phyloP scores from a whole-genome alignment of 768 basidiomycete species.

The Flagelloscypha sp. region DNA sequence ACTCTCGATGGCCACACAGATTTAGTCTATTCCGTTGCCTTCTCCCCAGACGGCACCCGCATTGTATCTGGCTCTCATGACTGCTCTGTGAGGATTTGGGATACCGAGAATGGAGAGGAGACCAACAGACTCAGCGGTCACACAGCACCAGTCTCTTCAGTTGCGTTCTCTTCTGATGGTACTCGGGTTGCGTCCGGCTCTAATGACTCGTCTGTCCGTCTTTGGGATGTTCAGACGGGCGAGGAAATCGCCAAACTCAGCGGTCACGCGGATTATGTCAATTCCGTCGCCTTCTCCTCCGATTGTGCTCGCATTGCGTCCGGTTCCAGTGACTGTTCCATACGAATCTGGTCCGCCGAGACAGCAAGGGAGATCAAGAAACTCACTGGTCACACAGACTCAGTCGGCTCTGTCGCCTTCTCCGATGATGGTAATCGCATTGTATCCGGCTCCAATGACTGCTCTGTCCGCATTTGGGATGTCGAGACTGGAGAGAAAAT shows the following conservation, averaged over 20 bases:
- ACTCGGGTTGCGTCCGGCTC: constrained; percentile 14
- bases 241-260: neutral
- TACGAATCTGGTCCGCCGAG: constrained; percentile 14
- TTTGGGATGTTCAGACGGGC: constrained; percentile 10
- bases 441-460: constrained; percentile 34
- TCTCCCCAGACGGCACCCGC: constrained; percentile 9
- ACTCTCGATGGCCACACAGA: neutral
- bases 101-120: constrained; percentile 6
- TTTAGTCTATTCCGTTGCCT: constrained; percentile 3
- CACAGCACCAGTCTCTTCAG: constrained; percentile 6
- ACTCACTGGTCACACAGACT: constrained; percentile 5
- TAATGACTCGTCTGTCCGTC: constrained; percentile 8
- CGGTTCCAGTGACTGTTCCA: constrained; percentile 11
- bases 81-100: constrained; percentile 7
- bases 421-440: constrained; percentile 24
- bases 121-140: constrained; percentile 11
- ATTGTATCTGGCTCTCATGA: constrained; percentile 10
- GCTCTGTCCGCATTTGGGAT: constrained; percentile 8
- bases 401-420: constrained; percentile 4
- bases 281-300: constrained; percentile 13
- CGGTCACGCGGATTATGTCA: constrained; percentile 6
- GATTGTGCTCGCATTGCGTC: constrained; percentile 14
- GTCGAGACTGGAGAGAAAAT: neutral
- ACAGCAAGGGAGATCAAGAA: constrained; percentile 2
- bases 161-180: constrained; percentile 13